phyloP scores from a whole-genome alignment of 106 monocot genomes.

The Apostasia shenzhenica region DNA sequence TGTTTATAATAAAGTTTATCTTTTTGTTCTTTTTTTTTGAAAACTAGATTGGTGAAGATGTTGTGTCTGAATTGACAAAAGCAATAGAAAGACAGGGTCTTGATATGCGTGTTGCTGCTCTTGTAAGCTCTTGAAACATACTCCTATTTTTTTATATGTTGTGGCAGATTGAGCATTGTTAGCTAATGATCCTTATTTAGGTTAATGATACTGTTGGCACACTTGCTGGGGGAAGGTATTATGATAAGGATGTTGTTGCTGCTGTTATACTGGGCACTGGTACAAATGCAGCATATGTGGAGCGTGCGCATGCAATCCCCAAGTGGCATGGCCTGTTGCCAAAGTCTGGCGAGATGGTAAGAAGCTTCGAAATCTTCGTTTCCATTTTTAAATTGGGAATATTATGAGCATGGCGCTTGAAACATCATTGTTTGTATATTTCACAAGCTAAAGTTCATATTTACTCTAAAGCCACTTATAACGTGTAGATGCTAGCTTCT shows the following conservation, averaged over 20 bases:
- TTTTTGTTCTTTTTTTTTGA: neutral
- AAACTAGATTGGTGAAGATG: conserved; percentile 47
- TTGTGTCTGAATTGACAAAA: conserved; percentile 41
- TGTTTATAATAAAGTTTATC: neutral
- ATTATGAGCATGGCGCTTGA: neutral
- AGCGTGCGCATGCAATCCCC: conserved; percentile 28
- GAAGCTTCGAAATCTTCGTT: neutral
- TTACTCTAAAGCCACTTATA: neutral
- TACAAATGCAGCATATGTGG: conserved; percentile 47
- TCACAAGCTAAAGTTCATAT: too few relatives aligned
- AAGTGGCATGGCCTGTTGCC: conserved; percentile 32
- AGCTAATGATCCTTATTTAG: conserved; percentile 12
- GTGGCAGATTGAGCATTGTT: neutral
- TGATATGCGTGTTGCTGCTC: conserved; percentile 55
- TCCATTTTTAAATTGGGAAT: neutral
- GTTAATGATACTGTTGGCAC: conserved; percentile 49
- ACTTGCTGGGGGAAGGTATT: conserved; percentile 43
- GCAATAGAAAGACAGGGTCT: conserved; percentile 65
- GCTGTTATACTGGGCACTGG: conserved; percentile 39
- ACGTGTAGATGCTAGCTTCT: too few relatives aligned
- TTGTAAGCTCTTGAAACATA: conserved; percentile 20
- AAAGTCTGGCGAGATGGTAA: conserved; percentile 30
- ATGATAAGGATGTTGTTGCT: conserved; percentile 24
- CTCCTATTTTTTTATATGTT: too few relatives aligned
- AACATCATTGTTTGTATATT: neutral